phyloP scores from a whole-genome alignment of 805 yeast species.

The Candida maltosa region DNA sequence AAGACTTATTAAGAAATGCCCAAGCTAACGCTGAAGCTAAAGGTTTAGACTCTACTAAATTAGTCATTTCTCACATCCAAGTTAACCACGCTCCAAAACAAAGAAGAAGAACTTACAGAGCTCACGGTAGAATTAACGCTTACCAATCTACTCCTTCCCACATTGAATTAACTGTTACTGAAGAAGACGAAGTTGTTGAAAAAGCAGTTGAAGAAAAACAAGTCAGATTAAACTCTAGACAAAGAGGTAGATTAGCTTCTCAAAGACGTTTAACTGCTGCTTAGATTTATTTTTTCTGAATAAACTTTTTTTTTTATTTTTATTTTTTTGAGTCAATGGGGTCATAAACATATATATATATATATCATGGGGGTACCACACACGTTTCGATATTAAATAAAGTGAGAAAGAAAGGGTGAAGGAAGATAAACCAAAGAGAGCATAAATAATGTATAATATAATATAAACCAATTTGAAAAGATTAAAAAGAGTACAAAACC shows the following conservation, averaged over 20 bases:
- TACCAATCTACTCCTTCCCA: constrained; percentile 99
- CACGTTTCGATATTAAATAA: too few species aligned
- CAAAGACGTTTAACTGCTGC: constrained; percentile 81
- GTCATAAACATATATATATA: too few species aligned
- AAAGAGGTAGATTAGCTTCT: constrained; percentile 85
- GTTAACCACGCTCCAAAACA: constrained; percentile 99
- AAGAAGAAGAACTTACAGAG: constrained; percentile 99
- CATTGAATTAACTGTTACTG: constrained; percentile 95
- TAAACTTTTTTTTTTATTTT: background rate
- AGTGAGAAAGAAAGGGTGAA: too few species aligned
- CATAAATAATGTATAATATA: too few species aligned
- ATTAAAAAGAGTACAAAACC: too few species aligned
- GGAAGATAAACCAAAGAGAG: too few species aligned
- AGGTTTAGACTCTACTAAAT: constrained; percentile 94
- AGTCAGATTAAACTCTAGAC: constrained; percentile 83
- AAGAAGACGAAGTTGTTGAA: constrained; percentile 89
- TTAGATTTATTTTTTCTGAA: constrained; percentile 9
- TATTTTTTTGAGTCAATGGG: too few species aligned
- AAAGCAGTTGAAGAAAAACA: constrained; percentile 74
- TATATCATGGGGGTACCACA: too few species aligned
- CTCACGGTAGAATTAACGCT: constrained; percentile 99
- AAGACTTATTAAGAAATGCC: constrained; percentile 94
- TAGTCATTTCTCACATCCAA: constrained; percentile 96
- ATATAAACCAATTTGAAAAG: too few species aligned
- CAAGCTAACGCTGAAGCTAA: constrained; percentile 98